Base-by-base conservation (phyloP, 169 alveolate species). In the Plasmodium inui region DNA sequence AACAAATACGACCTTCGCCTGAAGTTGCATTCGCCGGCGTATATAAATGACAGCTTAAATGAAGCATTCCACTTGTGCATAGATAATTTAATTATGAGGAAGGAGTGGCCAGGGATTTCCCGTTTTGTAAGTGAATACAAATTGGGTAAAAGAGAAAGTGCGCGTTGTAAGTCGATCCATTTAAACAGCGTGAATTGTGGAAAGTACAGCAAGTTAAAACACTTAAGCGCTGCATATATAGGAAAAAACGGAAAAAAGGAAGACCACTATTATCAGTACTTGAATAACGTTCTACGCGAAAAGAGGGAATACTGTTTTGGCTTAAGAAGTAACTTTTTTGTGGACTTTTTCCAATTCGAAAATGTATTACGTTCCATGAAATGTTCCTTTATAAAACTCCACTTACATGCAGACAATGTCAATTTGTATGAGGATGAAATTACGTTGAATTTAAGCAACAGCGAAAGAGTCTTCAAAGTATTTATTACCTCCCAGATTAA, bases 291-390 rank as follows among this genome's bases (percentile, higher is more conserved):
- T 41, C 41, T 88, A 79, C 71, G 70, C 14, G 94, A 88, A 88
- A 88, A 88, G 9, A 88, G 71, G 30, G 94, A 79, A 78, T 88
- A 88, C 46, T 88, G 94, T 19, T 88, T 88, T 44, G 72, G 55
- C 39, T 26, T 88, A 28, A 88, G 82, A 79, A 88, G 67, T n/a
- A 76, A 88, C 71, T 88, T 88, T n/a, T 88, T 61, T 67, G 70
- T 88, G 14, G 94, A 88, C 82, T 53, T 74, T 74, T 57, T 78
- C 78, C 28, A 57, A 28, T 88, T 88, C 73, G 55, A 79, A 57
- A 41, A 79, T 79, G 34, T 41, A 39, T 46, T 88, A 61, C 37
- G 37, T 79, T 88, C 94, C 30, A 88, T 79, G 86, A 88, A 88
- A 88, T 10, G 94, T 79, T 44, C 94, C 80, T 88, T 88, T 37